phyloP scores from a whole-genome alignment of 495 filamentous ascomycete species.

The Daldinia concentrica region DNA sequence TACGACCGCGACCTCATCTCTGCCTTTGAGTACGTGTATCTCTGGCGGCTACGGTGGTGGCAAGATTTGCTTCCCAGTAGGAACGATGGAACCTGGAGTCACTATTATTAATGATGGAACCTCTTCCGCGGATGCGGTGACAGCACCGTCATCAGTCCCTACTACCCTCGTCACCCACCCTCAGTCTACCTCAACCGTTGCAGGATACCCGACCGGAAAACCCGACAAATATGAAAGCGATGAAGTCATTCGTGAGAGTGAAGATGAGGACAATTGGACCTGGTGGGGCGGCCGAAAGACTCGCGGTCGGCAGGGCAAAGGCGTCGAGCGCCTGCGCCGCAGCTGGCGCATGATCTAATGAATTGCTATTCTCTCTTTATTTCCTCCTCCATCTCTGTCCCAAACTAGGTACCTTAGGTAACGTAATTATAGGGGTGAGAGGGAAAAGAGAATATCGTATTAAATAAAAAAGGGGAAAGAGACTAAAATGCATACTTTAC shows the following conservation, averaged over 20 bases:
- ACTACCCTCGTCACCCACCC: constrained; percentile 26
- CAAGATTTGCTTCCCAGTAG: constrained; percentile 27
- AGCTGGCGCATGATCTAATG: constrained; percentile 27
- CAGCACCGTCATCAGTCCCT: constrained; percentile 13
- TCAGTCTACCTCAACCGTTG: constrained; percentile 5
- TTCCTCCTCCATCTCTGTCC: neutral
- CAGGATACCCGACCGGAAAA: constrained; percentile 19
- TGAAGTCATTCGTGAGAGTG: neutral
- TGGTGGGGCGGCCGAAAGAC: constrained; percentile 18
- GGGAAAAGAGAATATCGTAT: constrained; percentile 13
- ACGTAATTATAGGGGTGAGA: neutral
- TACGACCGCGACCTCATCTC: constrained; percentile 22
- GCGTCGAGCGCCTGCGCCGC: constrained; percentile 21
- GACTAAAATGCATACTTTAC: constrained; percentile 32
- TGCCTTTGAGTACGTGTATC: constrained; percentile 19
- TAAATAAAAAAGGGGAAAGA: constrained; percentile 30
- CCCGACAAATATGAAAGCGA: neutral
- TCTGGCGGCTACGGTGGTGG: constrained; percentile 32
- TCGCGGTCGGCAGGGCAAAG: neutral
- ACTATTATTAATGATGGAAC: neutral
- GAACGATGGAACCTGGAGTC: constrained; percentile 1
- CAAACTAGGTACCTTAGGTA: no score
- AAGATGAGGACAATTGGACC: constrained; percentile 4
- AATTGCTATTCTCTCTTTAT: neutral
- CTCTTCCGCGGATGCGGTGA: constrained; percentile 22